Base-by-base conservation (phyloP, 192 early-diverging fungal species). In the Jimgerdemannia lactiflua region DNA sequence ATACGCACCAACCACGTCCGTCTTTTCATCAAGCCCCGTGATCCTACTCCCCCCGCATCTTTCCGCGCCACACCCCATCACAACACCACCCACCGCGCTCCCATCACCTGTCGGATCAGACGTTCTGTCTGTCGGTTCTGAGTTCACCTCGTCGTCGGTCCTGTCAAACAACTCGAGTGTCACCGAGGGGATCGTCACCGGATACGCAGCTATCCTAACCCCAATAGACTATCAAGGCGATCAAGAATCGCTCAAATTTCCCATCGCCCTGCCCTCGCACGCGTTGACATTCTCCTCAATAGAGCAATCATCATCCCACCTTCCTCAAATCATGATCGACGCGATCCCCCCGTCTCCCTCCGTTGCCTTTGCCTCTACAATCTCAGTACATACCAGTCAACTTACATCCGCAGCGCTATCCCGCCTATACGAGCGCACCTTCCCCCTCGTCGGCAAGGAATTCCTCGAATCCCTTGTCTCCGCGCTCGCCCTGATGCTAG, bases 401-500 rank as follows among this genome's bases (percentile, higher is more conserved):
- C 59, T 71, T 42, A 59, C 69, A 4, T 70, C 67, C 10, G 39
- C 49, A 39, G 42, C 43, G 66, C 49, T 76, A 44, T 73, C 73
- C 41, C 67, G 69, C 4, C 67, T 78, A 14, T 76, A 79, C 42
- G 66, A 42, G 43, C 29, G 69, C 18, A 79, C 78, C 2, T 79
- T 75, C 44, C 67, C 74, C 9, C 42, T 66, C 9, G 74, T 79
- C 9, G 78, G 71, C 6, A 44, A 64, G 18, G 39, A 64, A 42
- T 79, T 79, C 54, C 65, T 79, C 14, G 70, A 79, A 42, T 42
- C 64, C 19, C 78, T 79, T 3, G 67, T 71, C 40, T 41, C 65
- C 9, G 70, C 72, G 42, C 67, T 79, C 59, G 74, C 68, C 44
- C 14, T 8, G 20, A 72, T 72, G 54, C 70, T 72, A 20, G 49